Conservation (phyloP, 73 alveolate species). For the Uronychia binucleata region DNA sequence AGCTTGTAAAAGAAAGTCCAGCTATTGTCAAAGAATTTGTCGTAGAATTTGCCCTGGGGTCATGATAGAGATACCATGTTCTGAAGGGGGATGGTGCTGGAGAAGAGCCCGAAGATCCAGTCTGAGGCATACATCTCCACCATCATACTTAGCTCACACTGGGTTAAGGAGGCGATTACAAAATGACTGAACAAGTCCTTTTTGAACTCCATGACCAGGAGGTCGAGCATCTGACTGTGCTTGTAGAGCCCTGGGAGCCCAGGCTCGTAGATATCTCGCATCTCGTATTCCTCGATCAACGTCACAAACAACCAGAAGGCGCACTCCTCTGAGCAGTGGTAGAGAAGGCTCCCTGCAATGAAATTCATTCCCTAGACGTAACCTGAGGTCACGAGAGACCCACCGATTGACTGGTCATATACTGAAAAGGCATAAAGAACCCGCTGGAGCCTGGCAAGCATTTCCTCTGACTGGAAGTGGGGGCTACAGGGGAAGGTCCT, state of each 20-base stretch:
- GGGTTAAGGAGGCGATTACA: not conserved
- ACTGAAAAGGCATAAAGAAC: conserved; percentile 45
- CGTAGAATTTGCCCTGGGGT: conserved; percentile 25
- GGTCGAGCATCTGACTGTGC: conserved; percentile 61
- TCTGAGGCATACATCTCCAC: conserved; percentile 80
- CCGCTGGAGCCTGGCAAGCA: conserved; percentile 23
- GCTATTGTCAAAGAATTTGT: conserved; percentile 32
- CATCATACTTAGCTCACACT: conserved; percentile 12
- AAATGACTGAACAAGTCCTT: conserved; percentile 51
- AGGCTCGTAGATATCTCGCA: conserved; percentile 69
- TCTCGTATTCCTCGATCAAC: conserved; percentile 77
- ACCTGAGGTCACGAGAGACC: no score
- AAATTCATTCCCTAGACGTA: conserved; percentile 94
- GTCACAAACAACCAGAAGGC: conserved; percentile 90
- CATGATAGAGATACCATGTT: not conserved
- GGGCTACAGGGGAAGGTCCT: conserved; percentile 49
- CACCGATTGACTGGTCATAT: conserved; percentile 61
- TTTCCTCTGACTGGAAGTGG: conserved; percentile 2
- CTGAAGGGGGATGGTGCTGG: conserved; percentile 54
- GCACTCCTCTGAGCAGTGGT: conserved; percentile 77
- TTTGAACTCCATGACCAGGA: conserved; percentile 43
- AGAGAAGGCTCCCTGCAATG: conserved; percentile 86
- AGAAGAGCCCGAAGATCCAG: conserved; percentile 68
- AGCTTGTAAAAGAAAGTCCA: conserved; percentile 56
- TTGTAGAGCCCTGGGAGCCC: conserved; percentile 83